These are phyloP conservation scores for Dissoconium aciculare DNA, from an alignment of 2,329 filamentous ascomycete species.

Conservation along the genomic window DNA sequence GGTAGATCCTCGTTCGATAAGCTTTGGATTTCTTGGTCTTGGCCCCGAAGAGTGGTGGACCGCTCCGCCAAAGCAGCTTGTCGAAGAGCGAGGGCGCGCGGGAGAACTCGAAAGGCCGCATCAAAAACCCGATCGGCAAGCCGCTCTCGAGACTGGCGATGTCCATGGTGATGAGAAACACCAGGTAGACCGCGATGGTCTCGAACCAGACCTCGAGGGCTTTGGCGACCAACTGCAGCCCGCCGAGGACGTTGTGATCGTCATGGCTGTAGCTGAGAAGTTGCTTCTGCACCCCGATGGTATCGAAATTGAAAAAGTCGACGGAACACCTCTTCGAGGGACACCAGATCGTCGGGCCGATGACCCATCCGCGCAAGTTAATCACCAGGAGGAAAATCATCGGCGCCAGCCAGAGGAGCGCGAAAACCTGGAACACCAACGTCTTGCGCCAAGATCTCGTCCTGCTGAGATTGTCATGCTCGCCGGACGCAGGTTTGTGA, in stretches of 20 bases:
- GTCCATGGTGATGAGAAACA: conserved; percentile 18
- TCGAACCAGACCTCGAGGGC: conserved; percentile 22
- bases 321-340: conserved; percentile 7
- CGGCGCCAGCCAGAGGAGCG: conserved; percentile 19
- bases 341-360: conserved; percentile 20
- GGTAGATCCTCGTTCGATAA: conserved; percentile 5
- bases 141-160: conserved; percentile 14
- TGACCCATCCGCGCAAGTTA: conserved; percentile 16
- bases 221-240: conserved; percentile 21
- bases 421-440: conserved; percentile 9
- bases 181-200: conserved; percentile 16
- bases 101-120: conserved; percentile 17
- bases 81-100: conserved; percentile 16
- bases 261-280: conserved; percentile 11
- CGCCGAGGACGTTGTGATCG: conserved; percentile 19
- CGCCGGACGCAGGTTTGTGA: too few species aligned
- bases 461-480: neutral
- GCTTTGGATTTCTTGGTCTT: too few species aligned
- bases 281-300: neutral
- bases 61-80: conserved; percentile 13
- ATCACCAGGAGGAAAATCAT: conserved; percentile 16
- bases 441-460: conserved; percentile 5
- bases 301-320: neutral
- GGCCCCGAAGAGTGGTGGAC: conserved; percentile 3
- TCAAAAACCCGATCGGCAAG: conserved; percentile 18